Conservation (phyloP, 2,329 filamentous ascomycete genomes). For the Aspergillus latus region DNA sequence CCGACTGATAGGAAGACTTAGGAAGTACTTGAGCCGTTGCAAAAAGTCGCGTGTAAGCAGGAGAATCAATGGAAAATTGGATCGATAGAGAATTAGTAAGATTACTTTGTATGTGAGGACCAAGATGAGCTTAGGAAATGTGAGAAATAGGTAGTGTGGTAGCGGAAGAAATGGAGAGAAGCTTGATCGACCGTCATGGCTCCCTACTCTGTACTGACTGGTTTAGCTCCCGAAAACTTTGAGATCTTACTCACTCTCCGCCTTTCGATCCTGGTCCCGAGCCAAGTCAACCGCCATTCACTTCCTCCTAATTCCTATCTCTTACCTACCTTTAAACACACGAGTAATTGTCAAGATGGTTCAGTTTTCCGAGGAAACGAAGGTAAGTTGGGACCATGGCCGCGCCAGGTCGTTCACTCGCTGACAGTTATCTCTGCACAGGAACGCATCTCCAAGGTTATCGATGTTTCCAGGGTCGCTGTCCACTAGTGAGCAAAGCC, state of each 20-base stretch:
- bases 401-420: slow-evolving; percentile 1
- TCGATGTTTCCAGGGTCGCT: slow-evolving; percentile 88
- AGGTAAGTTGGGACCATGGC: slow-evolving; percentile 57
- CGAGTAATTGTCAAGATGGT: slow-evolving; percentile 43
- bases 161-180: not conserved
- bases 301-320: not conserved
- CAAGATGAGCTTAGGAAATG: not conserved
- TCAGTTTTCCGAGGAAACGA: slow-evolving; percentile 91
- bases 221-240: slow-evolving; percentile 32
- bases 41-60: not conserved
- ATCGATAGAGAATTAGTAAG: too few relatives aligned
- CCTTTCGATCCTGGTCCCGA: slow-evolving; percentile 10
- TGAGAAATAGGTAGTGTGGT: not conserved
- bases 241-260: slow-evolving; percentile 22
- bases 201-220: slow-evolving; percentile 4
- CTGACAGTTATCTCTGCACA: slow-evolving; percentile 40
- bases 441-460: slow-evolving; percentile 97
- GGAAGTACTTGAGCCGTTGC: not conserved
- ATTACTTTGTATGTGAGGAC: too few relatives aligned
- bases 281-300: not conserved
- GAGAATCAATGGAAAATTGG: not conserved
- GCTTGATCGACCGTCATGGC: slow-evolving; percentile 18
- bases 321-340: not conserved
- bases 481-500: slow-evolving; percentile 81
- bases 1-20: slow-evolving; percentile 8